Base-by-base conservation (phyloP, 2,329 filamentous ascomycete species). In the Phyllosticta citrichinensis region DNA sequence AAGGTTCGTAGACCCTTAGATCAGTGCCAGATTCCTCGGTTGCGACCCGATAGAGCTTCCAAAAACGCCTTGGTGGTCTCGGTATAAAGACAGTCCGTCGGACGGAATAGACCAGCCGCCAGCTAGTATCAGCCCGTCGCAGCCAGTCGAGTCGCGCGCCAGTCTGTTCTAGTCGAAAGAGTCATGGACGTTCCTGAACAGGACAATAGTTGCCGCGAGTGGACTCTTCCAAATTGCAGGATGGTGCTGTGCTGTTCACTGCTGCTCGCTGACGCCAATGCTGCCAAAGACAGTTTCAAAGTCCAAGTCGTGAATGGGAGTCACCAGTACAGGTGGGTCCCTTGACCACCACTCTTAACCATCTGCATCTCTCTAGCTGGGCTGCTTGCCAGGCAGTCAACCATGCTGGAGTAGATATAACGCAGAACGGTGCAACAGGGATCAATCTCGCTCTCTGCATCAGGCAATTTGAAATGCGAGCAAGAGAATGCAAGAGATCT, bases 241-340 rank as follows among this genome's bases (percentile, higher is more conserved):
- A 51, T 27, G 51, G 58, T 35, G n/a, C 58, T 57, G 50, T 62
- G 60, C 60, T 63, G 62, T 63, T 74, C 71, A 77, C 78, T 79
- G 75, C 76, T 80, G 78, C 80, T 81, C 79, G 79, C 79, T 81
- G 76, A 77, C 75, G 50, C 62, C 53, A 60, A 61, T 57, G 62
- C 62, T 63, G 54, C 59, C 63, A 63, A 51, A 61, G 22, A 60
- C 30, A 56, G 62, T 60, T 19, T 52, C 56, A 51, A 12, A 35
- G 56, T 59, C 57, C 57, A 56, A 56, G 52, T 57, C 25, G 50
- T 61, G n/a, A 56, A 17, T 35, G 51, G 56, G 59, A 57, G 50
- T 40, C 52, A 61, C 59, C 59, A 33, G 14, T 27, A 14, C 3
- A 53, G 55, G 59, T 57, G 52, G 51, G 56, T 57, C 61, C 59